Evolutionary conservation across 1,284 basidiomycete genomes (phyloP).

Genomic region (Puccinia triticina): DNA sequence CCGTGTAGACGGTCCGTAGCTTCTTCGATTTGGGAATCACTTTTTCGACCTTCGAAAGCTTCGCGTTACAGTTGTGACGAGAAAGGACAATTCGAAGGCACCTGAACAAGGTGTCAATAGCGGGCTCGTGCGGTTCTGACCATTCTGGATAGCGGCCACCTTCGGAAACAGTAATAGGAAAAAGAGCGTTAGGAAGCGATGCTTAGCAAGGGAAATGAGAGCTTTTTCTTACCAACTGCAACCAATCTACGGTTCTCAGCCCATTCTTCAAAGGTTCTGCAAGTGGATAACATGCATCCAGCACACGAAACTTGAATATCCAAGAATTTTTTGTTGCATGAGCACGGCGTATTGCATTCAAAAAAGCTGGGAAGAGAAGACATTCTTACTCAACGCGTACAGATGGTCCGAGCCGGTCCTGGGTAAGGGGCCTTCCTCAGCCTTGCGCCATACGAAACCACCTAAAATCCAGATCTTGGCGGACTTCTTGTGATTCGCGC

Average conservation of each 20-base stretch:
- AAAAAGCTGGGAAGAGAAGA: neutral
- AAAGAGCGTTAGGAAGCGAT: neutral
- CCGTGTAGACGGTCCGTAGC: constrained; percentile 39
- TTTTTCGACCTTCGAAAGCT: constrained; percentile 42
- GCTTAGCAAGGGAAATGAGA: neutral
- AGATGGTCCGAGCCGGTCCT: constrained; percentile 36
- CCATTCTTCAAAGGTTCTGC: constrained; percentile 46
- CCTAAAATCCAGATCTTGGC: constrained; percentile 43
- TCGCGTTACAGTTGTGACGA: constrained; percentile 34
- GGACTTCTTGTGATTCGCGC: constrained; percentile 28
- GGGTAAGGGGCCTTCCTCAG: constrained; percentile 39
- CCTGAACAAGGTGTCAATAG: constrained; percentile 33
- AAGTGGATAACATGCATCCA: constrained; percentile 48
- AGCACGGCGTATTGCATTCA: neutral
- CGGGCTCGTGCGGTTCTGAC: constrained; percentile 1
- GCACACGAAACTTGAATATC: constrained; percentile 29
- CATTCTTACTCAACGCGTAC: constrained; percentile 33
- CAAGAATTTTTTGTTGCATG: neutral
- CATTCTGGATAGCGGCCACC: constrained; percentile 38
- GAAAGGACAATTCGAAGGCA: constrained; percentile 26
- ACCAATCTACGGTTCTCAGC: constrained; percentile 39
- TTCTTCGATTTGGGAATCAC: constrained; percentile 41
- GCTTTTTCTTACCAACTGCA: constrained; percentile 12
- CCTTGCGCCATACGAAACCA: constrained; percentile 45
- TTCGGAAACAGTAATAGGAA: neutral